Evolutionary conservation across 352 stramenopile genomes (phyloP).

Genomic region (Globisporangium emineosum): DNA sequence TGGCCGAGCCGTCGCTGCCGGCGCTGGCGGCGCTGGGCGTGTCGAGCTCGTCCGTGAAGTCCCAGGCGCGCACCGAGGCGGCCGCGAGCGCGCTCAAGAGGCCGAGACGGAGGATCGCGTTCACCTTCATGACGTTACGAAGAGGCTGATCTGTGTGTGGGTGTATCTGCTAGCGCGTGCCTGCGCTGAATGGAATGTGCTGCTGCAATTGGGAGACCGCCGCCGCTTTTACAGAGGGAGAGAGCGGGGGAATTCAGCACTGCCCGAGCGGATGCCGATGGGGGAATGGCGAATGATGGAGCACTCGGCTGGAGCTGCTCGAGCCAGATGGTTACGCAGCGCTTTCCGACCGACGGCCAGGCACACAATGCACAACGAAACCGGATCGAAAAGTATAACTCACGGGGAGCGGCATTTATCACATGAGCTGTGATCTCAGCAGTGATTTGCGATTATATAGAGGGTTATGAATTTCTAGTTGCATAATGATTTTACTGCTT

Average conservation of each 20-base stretch:
- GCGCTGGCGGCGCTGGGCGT: neutral
- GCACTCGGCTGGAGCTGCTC: neutral
- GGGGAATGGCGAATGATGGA: neutral
- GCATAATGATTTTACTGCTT: too few species aligned
- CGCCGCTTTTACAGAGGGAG: neutral
- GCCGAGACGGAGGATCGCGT: constrained; percentile 12
- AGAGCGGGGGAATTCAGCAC: constrained; percentile 8
- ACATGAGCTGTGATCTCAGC: neutral
- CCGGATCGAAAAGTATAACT: constrained; percentile 3
- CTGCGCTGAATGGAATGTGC: neutral
- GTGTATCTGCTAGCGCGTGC: too few species aligned
- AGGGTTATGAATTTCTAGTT: too few species aligned
- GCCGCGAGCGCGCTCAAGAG: constrained; percentile 10
- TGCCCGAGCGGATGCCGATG: neutral
- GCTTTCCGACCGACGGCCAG: neutral
- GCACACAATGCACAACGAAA: constrained; percentile 1
- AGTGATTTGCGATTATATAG: neutral
- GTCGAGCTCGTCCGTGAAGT: constrained; percentile 28
- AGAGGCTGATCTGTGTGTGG: neutral
- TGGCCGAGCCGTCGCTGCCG: constrained; percentile 25
- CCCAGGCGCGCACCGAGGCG: constrained; percentile 6
- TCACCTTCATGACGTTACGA: constrained; percentile 6
- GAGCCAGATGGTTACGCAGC: constrained; percentile 1
- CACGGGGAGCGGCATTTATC: neutral
- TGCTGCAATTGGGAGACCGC: neutral